Percentiles rank a stretch among this genome's conserved stretches.
Evolutionary conservation across 805 yeast genomes (phyloP).

Genomic region (Myxozyma melibiosi): DNA sequence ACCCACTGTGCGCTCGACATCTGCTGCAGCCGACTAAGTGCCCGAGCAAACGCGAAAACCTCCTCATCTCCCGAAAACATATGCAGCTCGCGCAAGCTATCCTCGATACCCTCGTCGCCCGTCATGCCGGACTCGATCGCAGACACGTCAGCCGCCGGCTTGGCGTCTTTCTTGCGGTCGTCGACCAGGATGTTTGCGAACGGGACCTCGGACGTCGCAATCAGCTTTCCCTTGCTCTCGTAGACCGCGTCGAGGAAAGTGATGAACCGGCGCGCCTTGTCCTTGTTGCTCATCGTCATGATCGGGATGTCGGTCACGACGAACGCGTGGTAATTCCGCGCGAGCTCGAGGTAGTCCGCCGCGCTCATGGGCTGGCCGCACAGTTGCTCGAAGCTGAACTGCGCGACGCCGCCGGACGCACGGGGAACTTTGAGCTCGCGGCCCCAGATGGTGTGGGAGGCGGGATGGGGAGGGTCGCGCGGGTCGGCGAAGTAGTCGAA

Average conservation of each 20-base stretch:
- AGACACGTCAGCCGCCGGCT: slow-evolving; percentile 51
- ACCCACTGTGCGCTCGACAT: slow-evolving; percentile 96
- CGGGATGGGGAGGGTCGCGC: slow-evolving; percentile 40
- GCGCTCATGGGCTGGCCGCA: slow-evolving; percentile 90
- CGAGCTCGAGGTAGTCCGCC: slow-evolving; percentile 88
- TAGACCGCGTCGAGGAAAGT: slow-evolving; percentile 95
- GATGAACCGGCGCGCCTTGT: slow-evolving; percentile 85
- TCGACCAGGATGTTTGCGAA: slow-evolving; percentile 85
- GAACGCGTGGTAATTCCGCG: slow-evolving; percentile 71
- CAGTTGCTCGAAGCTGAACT: slow-evolving; percentile 80
- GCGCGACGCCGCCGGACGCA: slow-evolving; percentile 80
- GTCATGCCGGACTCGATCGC: slow-evolving; percentile 51
- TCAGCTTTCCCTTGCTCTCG: slow-evolving; percentile 83
- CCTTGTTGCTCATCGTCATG: slow-evolving; percentile 74
- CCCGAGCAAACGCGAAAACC: slow-evolving; percentile 94
- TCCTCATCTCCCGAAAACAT: slow-evolving; percentile 89
- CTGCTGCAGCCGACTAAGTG: slow-evolving; percentile 84
- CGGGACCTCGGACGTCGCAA: slow-evolving; percentile 85
- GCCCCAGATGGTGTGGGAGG: slow-evolving; percentile 74
- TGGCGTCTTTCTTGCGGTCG: slow-evolving; percentile 50
- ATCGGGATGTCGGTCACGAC: slow-evolving; percentile 94
- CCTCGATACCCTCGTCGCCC: slow-evolving; percentile 52
- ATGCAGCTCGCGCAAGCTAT: slow-evolving; percentile 46
- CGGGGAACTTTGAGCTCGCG: slow-evolving; percentile 73
- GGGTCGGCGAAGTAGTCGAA: slow-evolving; percentile 69